Evolutionary conservation across 768 basidiomycete species (phyloP).

Genomic region (Coprinellus aureogranulatus): DNA sequence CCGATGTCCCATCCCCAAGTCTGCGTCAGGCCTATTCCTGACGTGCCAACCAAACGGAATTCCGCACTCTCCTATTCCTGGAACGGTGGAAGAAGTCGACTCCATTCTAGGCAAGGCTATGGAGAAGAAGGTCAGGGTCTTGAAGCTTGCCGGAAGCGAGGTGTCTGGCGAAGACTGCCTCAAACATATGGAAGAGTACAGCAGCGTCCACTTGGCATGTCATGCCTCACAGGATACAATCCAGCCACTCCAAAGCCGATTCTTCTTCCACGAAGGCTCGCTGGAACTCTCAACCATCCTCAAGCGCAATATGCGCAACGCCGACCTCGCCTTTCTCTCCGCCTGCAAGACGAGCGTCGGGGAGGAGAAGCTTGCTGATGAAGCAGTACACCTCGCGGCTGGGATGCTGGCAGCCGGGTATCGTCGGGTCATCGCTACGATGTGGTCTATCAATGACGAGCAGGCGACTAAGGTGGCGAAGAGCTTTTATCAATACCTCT

Average conservation of each 20-base stretch:
- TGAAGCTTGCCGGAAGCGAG: not conserved
- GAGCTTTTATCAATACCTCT: constrained; percentile 7
- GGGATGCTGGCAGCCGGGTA: constrained; percentile 34
- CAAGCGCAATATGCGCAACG: constrained; percentile 3
- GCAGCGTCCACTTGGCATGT: constrained; percentile 34
- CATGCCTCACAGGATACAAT: constrained; percentile 27
- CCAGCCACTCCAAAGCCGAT: constrained; percentile 24
- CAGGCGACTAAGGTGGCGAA: constrained; percentile 12
- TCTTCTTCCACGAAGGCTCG: constrained; percentile 17
- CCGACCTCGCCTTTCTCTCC: constrained; percentile 36
- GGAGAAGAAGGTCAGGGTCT: not conserved
- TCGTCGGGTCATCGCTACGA: constrained; percentile 35
- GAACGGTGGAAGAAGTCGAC: constrained; percentile 9
- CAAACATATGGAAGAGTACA: not conserved
- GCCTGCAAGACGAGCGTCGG: constrained; percentile 39
- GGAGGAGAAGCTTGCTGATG: constrained; percentile 18
- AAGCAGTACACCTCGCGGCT: constrained; percentile 35
- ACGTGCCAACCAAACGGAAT: constrained; percentile 12
- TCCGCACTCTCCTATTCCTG: constrained; percentile 6
- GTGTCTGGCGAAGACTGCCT: not conserved
- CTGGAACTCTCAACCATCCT: constrained; percentile 14
- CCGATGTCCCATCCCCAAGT: not conserved
- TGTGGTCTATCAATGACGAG: constrained; percentile 33
- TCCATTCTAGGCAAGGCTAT: not conserved
- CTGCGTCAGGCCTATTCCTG: constrained; percentile 1